phyloP scores from a whole-genome alignment of 2,329 filamentous ascomycete genomes.

The Sporothrix luriei region DNA sequence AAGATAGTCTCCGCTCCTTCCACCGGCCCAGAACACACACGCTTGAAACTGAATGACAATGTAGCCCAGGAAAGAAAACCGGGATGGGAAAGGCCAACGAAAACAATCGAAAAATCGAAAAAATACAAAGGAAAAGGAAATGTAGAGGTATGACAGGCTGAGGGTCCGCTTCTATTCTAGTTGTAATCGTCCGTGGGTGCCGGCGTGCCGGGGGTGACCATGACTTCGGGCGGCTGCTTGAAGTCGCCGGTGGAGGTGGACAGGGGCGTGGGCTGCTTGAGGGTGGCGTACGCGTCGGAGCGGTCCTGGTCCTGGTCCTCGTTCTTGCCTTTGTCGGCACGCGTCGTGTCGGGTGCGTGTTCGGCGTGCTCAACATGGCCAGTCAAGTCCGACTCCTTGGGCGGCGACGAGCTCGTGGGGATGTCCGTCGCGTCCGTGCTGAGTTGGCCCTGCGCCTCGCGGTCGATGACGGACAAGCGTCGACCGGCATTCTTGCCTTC shows the following conservation, averaged over 20 bases:
- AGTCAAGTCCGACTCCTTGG: conserved; percentile 44
- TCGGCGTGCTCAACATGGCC: conserved; percentile 45
- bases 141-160: too few relatives aligned
- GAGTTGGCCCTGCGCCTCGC: conserved; percentile 35
- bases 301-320: too few relatives aligned
- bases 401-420: conserved; percentile 22
- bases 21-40: neutral
- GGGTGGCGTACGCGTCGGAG: neutral
- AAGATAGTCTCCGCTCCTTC: neutral
- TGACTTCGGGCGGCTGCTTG: conserved; percentile 47
- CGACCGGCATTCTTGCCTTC: conserved; percentile 52
- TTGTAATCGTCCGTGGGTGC: conserved; percentile 37
- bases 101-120: neutral
- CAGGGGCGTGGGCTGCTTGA: conserved; percentile 1
- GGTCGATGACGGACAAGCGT: conserved; percentile 39
- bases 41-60: neutral
- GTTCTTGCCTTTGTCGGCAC: neutral
- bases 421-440: conserved; percentile 7
- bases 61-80: neutral
- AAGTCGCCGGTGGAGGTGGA: conserved; percentile 30
- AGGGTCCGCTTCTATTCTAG: neutral
- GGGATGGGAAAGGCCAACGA: neutral
- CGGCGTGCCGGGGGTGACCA: conserved; percentile 56
- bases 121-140: conserved; percentile 1
- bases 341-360: conserved; percentile 33